Base-by-base conservation (phyloP, 768 basidiomycete species). In the Boletus reticuloceps region DNA sequence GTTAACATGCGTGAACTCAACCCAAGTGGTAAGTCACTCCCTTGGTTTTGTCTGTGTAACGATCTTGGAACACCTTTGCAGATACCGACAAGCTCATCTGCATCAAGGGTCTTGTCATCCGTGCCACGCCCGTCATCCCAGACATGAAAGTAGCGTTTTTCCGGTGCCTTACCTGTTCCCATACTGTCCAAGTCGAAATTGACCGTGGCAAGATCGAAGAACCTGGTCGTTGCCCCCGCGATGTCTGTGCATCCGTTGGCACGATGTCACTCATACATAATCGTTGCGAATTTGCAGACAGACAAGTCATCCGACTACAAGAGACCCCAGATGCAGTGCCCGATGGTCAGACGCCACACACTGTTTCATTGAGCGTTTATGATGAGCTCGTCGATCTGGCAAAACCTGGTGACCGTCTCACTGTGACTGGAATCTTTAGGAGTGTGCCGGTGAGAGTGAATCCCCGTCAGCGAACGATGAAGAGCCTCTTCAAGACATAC, bases 61-160 rank as follows among this genome's bases (percentile, higher is more conserved):
- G 45, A 42, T 38, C 8, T 45, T 59, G 5, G 40, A 46, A 40
- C 42, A 39, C 27, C 13, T 52, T 44, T 53, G 34, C 58, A 98
- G 97, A 99, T 67, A 99, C 97, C 63, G 97, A 99, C 80, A 97
- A 98, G 72, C 85, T 99, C 19, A 90, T 97, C 19, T 88, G 84
- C 53, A 89, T 99, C 75, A 97, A 96, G 70, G 97, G 97, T 54
- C 84, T 99, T 8, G 94, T 98, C 64, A 98, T 99, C 57, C 89
- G 97, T 22, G 91, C 95, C 0, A 98, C 97, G 0, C 93, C 96
- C 12, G 90, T 99, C 64, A 98, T 98, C 55, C 97, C 97, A 5
- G 97, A 99, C 73, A 98, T 99, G 97, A 95, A 96, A 74, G 85
- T 85, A 60, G 97, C 96, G 20, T 98, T 99, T 78, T 99, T 99